A percentile compares a stretch with the other conserved stretches of the same genome.
Evolutionary conservation across 2,329 filamentous ascomycete species (phyloP).

Genomic region (Arthrobotrys entomopaga): DNA sequence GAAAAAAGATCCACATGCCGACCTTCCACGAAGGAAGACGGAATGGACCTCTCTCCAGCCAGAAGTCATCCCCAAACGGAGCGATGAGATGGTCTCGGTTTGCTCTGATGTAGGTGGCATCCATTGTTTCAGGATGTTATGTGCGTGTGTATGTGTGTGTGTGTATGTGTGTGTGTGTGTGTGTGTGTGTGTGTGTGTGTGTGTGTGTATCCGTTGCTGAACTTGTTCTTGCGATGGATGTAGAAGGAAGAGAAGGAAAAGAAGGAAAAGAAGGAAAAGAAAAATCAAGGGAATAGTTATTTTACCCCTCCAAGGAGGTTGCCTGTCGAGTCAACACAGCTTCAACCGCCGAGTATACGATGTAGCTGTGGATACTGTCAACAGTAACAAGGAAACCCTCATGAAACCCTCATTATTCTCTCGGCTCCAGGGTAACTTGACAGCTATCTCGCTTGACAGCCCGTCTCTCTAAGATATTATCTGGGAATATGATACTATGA

Average conservation of each 20-base stretch:
- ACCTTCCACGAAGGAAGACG: neutral
- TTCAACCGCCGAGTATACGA: neutral
- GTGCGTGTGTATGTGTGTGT: neutral
- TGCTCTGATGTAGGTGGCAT: neutral
- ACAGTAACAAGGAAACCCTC: too few relatives aligned
- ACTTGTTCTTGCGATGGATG: slow-evolving; percentile 25
- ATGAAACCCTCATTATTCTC: too few relatives aligned
- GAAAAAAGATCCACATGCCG: neutral
- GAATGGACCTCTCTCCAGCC: slow-evolving; percentile 11
- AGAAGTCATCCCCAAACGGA: slow-evolving; percentile 1
- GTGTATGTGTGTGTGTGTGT: neutral
- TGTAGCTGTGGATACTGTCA: too few relatives aligned
- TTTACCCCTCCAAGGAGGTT: too few relatives aligned
- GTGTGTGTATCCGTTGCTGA: slow-evolving; percentile 38
- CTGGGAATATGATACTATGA: too few relatives aligned
- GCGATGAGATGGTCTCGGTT: neutral
- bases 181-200: neutral
- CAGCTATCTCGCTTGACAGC: too few relatives aligned
- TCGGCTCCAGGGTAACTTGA: too few relatives aligned
- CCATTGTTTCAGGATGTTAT: slow-evolving; percentile 1
- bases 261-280: neutral
- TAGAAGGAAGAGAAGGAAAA: slow-evolving; percentile 24
- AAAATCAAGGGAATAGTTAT: neutral
- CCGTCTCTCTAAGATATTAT: too few relatives aligned
- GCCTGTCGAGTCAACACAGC: too few relatives aligned